Evolutionary conservation across 73 alveolate species (phyloP), one percentile per base, ranked within the genome.

Genomic region (Loxodes magnus): DNA sequence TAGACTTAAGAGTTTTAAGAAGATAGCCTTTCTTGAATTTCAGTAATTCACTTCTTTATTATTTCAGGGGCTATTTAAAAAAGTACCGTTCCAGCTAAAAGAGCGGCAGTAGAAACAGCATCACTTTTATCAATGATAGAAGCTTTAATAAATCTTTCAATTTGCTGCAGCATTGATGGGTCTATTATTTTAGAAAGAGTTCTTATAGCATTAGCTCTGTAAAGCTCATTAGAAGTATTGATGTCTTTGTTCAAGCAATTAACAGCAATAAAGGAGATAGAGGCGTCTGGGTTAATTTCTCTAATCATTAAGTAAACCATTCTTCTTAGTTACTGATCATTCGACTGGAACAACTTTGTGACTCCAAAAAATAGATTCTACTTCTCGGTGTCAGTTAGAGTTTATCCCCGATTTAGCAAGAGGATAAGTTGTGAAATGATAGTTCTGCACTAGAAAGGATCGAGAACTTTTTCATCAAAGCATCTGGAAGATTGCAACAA

Each of bases 121-220:
- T 73, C 64, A 57, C 64, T 72, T 35, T 76, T 71, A 62, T 87
- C 88, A 29, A 59, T 63, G 31, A 87, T 56, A 4, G 94, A 87
- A 14, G 54, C 66, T 68, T 77, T 87, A 29, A 87, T 62, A 51
- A 75, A 82, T 60, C 90, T 82, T 51, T 87, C 97, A 10, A 87
- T 73, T 12, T 65, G 67, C 27, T 64, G 71, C 19, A 81, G 58
- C 68, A 72, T 70, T 0, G 70, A 55, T 4, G 61, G 84, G 63
- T 87, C 97, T 17, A 78, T 71, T 34, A 87, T 87, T 76, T 77
- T 79, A 17, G 94, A 80, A 30, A 87, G 76, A 37, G 82, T 80
- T 68, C 97, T 62, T 33, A 87, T 54, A 37, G 94, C 91, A 43
- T 72, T 68, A 7, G 97, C 94, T 61, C 73, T 82, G 71, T 75